Conservation (phyloP, 805 yeast species). For the Metschnikowia henanensis region DNA sequence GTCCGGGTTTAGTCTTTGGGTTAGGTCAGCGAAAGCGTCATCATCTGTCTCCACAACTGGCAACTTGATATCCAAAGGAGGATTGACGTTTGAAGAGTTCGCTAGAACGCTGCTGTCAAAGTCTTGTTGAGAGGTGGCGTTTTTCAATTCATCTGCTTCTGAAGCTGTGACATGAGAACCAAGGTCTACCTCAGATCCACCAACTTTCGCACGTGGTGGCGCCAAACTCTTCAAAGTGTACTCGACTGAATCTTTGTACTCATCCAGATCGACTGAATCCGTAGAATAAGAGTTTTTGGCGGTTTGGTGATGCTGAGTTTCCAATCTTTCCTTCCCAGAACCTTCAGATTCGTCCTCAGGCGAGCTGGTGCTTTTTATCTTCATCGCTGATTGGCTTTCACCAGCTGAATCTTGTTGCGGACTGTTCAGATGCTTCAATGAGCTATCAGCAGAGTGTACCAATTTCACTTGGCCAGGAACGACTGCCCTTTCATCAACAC, state of each 20-base stretch:
- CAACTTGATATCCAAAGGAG: conserved; percentile 28
- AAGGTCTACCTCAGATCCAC: background rate
- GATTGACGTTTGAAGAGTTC: conserved; percentile 43
- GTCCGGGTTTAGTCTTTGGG: conserved; percentile 23
- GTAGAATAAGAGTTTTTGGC: background rate
- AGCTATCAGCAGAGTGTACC: conserved; percentile 6
- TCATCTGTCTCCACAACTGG: conserved; percentile 45
- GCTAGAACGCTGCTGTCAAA: conserved; percentile 34
- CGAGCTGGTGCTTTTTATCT: no score
- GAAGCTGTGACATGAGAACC: background rate
- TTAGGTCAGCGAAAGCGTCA: conserved; percentile 40
- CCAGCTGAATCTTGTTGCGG: background rate
- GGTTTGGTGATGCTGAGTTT: conserved; percentile 7
- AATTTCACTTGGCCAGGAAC: conserved; percentile 13
- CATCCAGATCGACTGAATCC: conserved; percentile 7
- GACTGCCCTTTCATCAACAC: conserved; percentile 10
- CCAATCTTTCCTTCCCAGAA: background rate
- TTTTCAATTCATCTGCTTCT: background rate
- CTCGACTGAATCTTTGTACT: conserved; percentile 20
- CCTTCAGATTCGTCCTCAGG: background rate
- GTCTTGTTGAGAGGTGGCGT: background rate
- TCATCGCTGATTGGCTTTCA: no score
- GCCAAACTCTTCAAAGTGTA: conserved; percentile 19
- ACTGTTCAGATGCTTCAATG: background rate
- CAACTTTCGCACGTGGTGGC: conserved; percentile 13